Conservation (phyloP, 192 early-diverging fungal species). For the Entrophospora sp. region DNA sequence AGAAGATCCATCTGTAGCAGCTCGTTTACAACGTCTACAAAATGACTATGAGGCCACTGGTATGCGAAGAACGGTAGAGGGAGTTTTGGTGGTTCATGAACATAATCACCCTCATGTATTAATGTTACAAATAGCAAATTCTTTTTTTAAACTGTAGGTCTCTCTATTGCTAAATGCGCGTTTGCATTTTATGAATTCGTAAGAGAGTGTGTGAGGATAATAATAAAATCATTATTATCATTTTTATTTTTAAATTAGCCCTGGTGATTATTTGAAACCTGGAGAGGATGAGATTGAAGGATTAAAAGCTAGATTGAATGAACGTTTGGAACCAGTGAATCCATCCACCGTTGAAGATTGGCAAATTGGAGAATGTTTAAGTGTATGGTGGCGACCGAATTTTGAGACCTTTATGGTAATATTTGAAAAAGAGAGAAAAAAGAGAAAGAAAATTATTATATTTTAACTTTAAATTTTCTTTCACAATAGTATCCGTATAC, state of each 20-base stretch:
- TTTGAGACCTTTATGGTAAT: conserved; percentile 75
- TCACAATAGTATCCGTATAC: conserved; percentile 61
- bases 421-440: not conserved
- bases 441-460: not conserved
- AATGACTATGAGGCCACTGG: conserved; percentile 57
- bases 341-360: conserved; percentile 39
- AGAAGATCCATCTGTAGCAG: conserved; percentile 48
- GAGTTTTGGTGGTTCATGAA: conserved; percentile 66
- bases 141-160: conserved; percentile 65
- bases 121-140: conserved; percentile 65
- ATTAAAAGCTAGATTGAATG: conserved; percentile 48
- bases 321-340: conserved; percentile 44
- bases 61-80: conserved; percentile 63
- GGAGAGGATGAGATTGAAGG: conserved; percentile 70
- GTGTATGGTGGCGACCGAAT: conserved; percentile 66
- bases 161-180: too few species aligned
- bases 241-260: conserved; percentile 34
- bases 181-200: too few species aligned
- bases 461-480: not conserved
- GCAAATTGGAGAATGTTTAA: conserved; percentile 66
- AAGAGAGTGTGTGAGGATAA: too few species aligned
- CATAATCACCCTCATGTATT: conserved; percentile 74
- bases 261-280: conserved; percentile 61
- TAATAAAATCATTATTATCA: not conserved
- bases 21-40: conserved; percentile 51